These are phyloP conservation scores for Nakaseomyces nivariensis DNA, from an alignment of 1,139 yeast genomes.

Conservation along the genomic window DNA sequence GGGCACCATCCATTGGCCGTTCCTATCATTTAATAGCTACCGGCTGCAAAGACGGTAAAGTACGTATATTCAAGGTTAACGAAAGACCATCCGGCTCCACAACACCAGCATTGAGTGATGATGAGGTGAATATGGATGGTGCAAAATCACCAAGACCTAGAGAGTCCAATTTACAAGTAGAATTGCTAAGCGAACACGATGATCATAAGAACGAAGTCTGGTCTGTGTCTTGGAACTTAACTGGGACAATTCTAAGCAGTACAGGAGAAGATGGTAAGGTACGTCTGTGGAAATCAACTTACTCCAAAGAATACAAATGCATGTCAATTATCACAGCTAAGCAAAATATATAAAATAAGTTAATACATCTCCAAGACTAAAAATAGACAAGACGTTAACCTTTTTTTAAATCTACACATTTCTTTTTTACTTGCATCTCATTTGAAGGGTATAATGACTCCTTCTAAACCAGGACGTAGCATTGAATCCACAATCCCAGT, in stretches of 20 bases:
- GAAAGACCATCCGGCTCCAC: constrained; percentile 28
- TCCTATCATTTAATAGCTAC: constrained; percentile 84
- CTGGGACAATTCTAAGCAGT: constrained; percentile 85
- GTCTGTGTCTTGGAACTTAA: constrained; percentile 90
- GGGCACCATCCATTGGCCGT: constrained; percentile 98
- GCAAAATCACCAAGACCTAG: constrained; percentile 4
- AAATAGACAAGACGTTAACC: no score
- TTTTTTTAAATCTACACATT: no score
- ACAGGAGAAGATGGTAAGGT: constrained; percentile 95
- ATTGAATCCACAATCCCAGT: no score
- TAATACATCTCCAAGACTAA: no score
- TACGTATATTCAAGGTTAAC: constrained; percentile 69
- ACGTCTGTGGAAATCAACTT: constrained; percentile 83
- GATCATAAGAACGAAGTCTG: constrained; percentile 90
- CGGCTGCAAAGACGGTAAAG: constrained; percentile 89
- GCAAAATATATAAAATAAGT: constrained; percentile 12
- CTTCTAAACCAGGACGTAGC: no score
- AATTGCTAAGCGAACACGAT: constrained; percentile 46
- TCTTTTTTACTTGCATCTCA: no score
- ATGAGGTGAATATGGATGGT: constrained; percentile 9
- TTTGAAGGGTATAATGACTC: no score
- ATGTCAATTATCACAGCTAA: constrained; percentile 81
- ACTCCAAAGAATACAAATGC: constrained; percentile 80
- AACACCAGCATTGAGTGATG: constrained; percentile 24
- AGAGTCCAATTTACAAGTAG: constrained; percentile 31